Evolutionary conservation across 2,329 filamentous ascomycete genomes (phyloP).

Genomic region (Sarocladiaceae sp.): DNA sequence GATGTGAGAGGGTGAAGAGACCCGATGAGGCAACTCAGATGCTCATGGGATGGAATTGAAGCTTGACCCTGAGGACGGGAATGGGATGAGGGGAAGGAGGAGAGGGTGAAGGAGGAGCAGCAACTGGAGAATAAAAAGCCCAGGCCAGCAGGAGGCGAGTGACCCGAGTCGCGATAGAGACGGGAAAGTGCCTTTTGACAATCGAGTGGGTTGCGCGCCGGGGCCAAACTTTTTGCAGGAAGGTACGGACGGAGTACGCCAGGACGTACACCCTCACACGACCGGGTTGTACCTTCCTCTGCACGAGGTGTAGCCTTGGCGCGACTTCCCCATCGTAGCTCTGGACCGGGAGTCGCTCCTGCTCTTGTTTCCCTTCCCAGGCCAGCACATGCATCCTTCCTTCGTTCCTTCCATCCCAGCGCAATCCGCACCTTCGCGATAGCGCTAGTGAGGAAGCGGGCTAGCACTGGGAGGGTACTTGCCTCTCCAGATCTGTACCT

Average conservation of each 20-base stretch:
- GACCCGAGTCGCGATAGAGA: not conserved
- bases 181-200: not conserved
- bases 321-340: not conserved
- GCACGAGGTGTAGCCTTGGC: not conserved
- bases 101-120: conserved; percentile 3
- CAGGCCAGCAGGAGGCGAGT: not conserved
- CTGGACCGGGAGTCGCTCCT: too few species aligned
- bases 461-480: too few species aligned
- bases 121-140: not conserved
- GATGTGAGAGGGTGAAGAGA: not conserved
- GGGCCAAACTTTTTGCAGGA: not conserved
- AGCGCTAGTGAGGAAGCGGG: too few species aligned
- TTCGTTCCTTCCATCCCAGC: not conserved
- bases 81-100: not conserved
- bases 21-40: conserved; percentile 1
- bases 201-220: not conserved
- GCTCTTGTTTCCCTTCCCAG: not conserved
- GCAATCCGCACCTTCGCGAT: not conserved
- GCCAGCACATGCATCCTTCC: not conserved
- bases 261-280: too few species aligned
- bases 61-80: not conserved
- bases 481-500: too few species aligned
- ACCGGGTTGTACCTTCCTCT: not conserved
- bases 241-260: not conserved
- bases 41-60: not conserved